phyloP scores from a whole-genome alignment of 1,284 basidiomycete genomes.

The Leccinum laetum region DNA sequence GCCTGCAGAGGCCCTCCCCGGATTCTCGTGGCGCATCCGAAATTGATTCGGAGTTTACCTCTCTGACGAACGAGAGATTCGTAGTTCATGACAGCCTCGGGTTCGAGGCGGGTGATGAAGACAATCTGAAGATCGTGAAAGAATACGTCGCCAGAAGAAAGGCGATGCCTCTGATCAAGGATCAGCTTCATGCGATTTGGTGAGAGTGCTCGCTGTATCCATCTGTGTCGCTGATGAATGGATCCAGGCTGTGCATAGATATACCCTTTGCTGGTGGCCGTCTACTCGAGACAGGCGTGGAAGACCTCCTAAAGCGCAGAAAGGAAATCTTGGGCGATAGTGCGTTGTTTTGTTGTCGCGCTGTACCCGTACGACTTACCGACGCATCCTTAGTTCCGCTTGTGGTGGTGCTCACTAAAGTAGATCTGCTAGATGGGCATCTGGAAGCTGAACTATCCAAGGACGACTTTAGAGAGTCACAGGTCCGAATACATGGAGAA shows the following conservation, averaged over 20 bases:
- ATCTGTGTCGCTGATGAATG: background rate
- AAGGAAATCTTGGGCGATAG: slow-evolving; percentile 14
- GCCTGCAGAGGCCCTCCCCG: slow-evolving; percentile 9
- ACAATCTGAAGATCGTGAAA: slow-evolving; percentile 8
- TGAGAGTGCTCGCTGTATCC: background rate
- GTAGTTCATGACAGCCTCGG: slow-evolving; percentile 23
- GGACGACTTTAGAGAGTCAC: background rate
- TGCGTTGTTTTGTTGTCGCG: background rate
- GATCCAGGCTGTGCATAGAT: slow-evolving; percentile 16
- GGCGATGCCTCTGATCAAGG: slow-evolving; percentile 1
- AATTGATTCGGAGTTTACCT: slow-evolving; percentile 12
- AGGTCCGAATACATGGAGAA: slow-evolving; percentile 3
- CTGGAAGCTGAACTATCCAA: slow-evolving; percentile 2
- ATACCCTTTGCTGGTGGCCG: slow-evolving; percentile 15
- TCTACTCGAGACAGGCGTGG: slow-evolving; percentile 14
- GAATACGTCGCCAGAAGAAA: slow-evolving; percentile 9
- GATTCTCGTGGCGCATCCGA: slow-evolving; percentile 2
- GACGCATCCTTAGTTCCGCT: slow-evolving; percentile 11
- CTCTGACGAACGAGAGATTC: slow-evolving; percentile 10
- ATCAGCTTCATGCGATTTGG: slow-evolving; percentile 20
- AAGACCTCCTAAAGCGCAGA: slow-evolving; percentile 13
- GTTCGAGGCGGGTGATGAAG: slow-evolving; percentile 17
- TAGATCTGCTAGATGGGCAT: slow-evolving; percentile 7
- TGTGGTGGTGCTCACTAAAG: slow-evolving; percentile 18
- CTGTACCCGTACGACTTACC: background rate